Evolutionary conservation across 805 yeast genomes (phyloP).

Genomic region (Candida insectorum): DNA sequence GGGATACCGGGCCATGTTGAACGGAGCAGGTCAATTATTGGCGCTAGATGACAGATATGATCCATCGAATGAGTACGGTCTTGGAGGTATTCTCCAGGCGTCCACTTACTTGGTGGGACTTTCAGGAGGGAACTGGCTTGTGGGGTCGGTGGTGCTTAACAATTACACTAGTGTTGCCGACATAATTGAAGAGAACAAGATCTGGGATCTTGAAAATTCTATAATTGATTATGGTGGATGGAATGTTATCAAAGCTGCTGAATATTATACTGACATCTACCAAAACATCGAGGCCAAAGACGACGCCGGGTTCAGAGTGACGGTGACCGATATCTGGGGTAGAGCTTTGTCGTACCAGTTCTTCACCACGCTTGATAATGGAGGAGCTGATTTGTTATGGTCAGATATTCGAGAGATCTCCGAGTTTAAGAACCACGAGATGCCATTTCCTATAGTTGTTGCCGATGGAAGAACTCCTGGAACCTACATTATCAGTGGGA

Average conservation of each 20-base stretch:
- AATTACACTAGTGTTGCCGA: constrained; percentile 53
- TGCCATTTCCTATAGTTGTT: constrained; percentile 40
- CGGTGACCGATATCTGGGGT: constrained; percentile 44
- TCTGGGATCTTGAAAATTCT: constrained; percentile 56
- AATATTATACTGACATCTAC: constrained; percentile 33
- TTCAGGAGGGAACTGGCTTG: constrained; percentile 62
- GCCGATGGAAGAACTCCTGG: constrained; percentile 39
- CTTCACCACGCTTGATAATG: constrained; percentile 23
- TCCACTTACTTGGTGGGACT: constrained; percentile 75
- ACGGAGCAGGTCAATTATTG: constrained; percentile 80
- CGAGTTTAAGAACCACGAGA: constrained; percentile 25
- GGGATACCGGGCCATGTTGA: constrained; percentile 85
- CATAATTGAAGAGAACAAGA: constrained; percentile 19
- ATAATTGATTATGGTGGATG: constrained; percentile 63
- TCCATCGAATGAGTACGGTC: constrained; percentile 48
- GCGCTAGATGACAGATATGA: constrained; percentile 73
- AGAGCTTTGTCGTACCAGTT: constrained; percentile 39
- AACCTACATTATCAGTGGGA: constrained; percentile 23
- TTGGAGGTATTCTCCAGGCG: constrained; percentile 76
- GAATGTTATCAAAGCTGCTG: constrained; percentile 62
- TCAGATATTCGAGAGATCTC: constrained; percentile 22
- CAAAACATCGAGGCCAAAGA: constrained; percentile 27
- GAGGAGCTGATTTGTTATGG: constrained; percentile 29
- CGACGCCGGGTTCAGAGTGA: constrained; percentile 35
- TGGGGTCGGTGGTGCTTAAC: constrained; percentile 58